Evolutionary conservation across 1,284 basidiomycete genomes (phyloP), one percentile per base, ranked within the genome.

Genomic region (Pseudozyma hubeiensis): DNA sequence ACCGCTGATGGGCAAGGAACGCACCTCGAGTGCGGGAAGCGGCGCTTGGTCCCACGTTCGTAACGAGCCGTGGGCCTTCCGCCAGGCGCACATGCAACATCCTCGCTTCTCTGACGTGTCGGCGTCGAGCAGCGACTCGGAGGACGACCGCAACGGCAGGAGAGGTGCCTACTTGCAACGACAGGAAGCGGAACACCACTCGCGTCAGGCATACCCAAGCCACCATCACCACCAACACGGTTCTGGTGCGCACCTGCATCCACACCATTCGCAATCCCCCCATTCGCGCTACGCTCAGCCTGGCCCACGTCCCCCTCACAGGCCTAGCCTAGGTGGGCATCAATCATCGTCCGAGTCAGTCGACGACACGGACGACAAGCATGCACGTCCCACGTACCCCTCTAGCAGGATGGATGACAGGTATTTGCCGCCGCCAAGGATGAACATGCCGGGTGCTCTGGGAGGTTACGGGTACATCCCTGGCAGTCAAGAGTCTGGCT

Each of bases 391-490:
- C 6, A 31, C 53, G 34, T 48, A 43, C 7, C 13, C 52, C 7
- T 33, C 51, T 1, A n/a, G 30, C n/a, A 52, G 51, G 16, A 39
- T 47, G 39, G 46, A 58, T 9, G 54, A 45, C 5, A 43, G 49
- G 10, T 9, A 8, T 8, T 8, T 24, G 8, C 43, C 43, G 43
- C 43, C 35, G 11, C 24, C 57, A 30, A 35, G 71, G 5, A 34
- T 29, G 9, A 57, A 61, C 24, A 39, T 75, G 55, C 77, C 76
- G 0, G 78, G 76, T 17, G 64, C 68, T 6, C 31, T 80, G 55
- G 68, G 79, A 10, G 81, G 77, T 3, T 83, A 83, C 48, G 79
- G 79, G 10, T 80, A 81, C 51, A 83, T 83, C 33, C 74, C 80
- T 0, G 73, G 80, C 17, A 83, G 81, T 61, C 72, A 78, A 50